Percentiles rank a stretch among this genome's conserved stretches.
These are phyloP conservation scores for Actinomortierella wolfii DNA, from an alignment of 371 early-diverging fungal species.

Conservation along the genomic window DNA sequence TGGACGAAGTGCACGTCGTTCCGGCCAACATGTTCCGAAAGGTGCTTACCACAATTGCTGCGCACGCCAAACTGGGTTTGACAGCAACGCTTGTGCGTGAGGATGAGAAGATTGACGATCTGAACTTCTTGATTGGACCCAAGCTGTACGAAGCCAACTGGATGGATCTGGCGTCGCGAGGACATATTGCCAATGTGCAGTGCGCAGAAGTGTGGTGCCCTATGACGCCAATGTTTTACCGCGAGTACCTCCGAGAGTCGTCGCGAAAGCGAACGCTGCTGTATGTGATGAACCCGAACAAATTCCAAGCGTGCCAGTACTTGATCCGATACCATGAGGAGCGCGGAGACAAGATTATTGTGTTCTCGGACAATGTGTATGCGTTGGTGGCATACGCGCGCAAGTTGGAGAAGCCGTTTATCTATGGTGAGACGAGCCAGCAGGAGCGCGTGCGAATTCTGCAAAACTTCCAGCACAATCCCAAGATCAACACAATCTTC, in stretches of 20 bases:
- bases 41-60: constrained; percentile 93
- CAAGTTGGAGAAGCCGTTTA: constrained; percentile 90
- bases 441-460: constrained; percentile 96
- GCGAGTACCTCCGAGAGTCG: constrained; percentile 86
- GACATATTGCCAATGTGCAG: constrained; percentile 99
- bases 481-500: constrained; percentile 95
- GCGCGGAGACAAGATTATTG: constrained; percentile 99
- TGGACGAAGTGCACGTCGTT: constrained; percentile 99
- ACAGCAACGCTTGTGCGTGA: constrained; percentile 99
- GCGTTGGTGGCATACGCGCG: constrained; percentile 96
- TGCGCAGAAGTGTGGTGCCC: constrained; percentile 99
- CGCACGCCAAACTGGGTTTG: constrained; percentile 98
- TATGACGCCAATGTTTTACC: constrained; percentile 99
- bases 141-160: constrained; percentile 99
- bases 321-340: constrained; percentile 95
- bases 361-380: constrained; percentile 99
- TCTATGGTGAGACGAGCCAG: constrained; percentile 97
- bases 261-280: constrained; percentile 85
- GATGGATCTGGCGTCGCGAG: constrained; percentile 97
- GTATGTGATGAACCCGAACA: constrained; percentile 98
- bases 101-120: constrained; percentile 99
- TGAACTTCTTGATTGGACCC: constrained; percentile 99
- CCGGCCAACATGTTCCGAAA: constrained; percentile 99
- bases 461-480: constrained; percentile 96
- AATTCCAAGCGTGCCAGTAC: constrained; percentile 98